Evolutionary conservation across 2,329 filamentous ascomycete genomes (phyloP).

Genomic region (Apiospora rasikravindrae): DNA sequence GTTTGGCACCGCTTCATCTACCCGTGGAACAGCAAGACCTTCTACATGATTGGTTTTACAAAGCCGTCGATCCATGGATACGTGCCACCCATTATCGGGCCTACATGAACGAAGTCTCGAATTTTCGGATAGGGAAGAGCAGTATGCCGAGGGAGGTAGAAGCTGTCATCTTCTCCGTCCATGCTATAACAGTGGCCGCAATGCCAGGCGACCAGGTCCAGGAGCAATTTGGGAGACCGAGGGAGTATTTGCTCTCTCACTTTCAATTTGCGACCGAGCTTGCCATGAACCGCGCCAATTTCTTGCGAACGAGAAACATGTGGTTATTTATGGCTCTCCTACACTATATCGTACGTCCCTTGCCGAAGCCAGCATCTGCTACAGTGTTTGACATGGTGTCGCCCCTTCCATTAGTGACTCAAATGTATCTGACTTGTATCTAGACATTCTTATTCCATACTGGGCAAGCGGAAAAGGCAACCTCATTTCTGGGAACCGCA

Average conservation of each 20-base stretch:
- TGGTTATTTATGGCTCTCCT: slow-evolving; percentile 17
- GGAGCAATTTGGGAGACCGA: slow-evolving; percentile 6
- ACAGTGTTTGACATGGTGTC: background rate
- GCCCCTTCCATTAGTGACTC: background rate
- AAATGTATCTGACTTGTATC: background rate
- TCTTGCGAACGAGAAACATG: slow-evolving; percentile 19
- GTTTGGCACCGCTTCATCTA: slow-evolving; percentile 16
- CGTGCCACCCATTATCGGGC: slow-evolving; percentile 12
- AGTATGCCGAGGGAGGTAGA: slow-evolving; percentile 19
- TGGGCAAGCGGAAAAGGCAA: slow-evolving; percentile 17
- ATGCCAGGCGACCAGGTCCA: slow-evolving; percentile 17
- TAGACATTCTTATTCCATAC: slow-evolving; percentile 21
- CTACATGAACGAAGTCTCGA: slow-evolving; percentile 18
- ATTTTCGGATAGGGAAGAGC: slow-evolving; percentile 20
- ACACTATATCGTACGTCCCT: slow-evolving; percentile 18
- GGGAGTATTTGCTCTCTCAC: slow-evolving; percentile 11
- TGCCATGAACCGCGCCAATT: slow-evolving; percentile 18
- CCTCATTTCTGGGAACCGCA: slow-evolving; percentile 15
- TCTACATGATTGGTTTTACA: slow-evolving; percentile 14
- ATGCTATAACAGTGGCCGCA: slow-evolving; percentile 13
- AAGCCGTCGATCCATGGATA: slow-evolving; percentile 19
- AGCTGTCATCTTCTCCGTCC: slow-evolving; percentile 17
- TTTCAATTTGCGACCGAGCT: slow-evolving; percentile 19
- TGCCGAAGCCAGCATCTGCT: background rate
- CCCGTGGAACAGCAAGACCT: slow-evolving; percentile 17